These are phyloP conservation scores for Silene conica DNA, from an alignment of 148 eudicot species.

Conservation along the genomic window DNA sequence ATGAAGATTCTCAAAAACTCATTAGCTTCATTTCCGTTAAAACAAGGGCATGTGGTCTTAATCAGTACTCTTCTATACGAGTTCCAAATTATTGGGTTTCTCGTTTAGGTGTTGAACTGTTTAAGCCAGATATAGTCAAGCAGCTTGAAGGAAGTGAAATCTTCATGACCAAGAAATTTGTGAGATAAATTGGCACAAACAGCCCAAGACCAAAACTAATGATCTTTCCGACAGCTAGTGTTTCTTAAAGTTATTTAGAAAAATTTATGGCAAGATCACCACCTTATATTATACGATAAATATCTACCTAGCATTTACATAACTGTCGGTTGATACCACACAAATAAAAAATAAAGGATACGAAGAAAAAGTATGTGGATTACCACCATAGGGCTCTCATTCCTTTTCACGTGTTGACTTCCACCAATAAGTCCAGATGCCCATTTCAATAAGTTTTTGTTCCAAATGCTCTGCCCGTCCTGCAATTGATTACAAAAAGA, in stretches of 20 bases:
- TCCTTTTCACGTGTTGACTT: slow-evolving; percentile 50
- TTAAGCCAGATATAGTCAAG: background rate
- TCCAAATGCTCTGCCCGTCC: slow-evolving; percentile 68
- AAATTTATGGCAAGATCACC: background rate
- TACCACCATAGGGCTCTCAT: slow-evolving; percentile 47
- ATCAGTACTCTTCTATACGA: background rate
- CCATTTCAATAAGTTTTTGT: slow-evolving; percentile 83
- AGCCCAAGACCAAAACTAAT: background rate
- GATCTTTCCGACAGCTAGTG: background rate
- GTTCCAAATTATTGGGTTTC: background rate
- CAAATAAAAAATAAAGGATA: no score
- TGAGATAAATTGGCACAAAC: background rate
- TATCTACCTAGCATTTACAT: background rate
- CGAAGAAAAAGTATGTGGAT: slow-evolving; percentile 5
- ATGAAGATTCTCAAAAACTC: background rate
- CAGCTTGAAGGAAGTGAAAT: background rate
- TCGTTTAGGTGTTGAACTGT: background rate
- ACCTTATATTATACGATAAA: background rate
- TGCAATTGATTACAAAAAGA: slow-evolving; percentile 31
- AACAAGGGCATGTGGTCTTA: background rate
- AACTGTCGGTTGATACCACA: no score
- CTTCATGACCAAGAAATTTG: background rate
- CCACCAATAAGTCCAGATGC: slow-evolving; percentile 90
- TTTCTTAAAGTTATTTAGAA: background rate
- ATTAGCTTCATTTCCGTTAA: background rate